Evolutionary conservation across 352 stramenopile genomes (phyloP).

Genomic region (Globisporangium yorkense): DNA sequence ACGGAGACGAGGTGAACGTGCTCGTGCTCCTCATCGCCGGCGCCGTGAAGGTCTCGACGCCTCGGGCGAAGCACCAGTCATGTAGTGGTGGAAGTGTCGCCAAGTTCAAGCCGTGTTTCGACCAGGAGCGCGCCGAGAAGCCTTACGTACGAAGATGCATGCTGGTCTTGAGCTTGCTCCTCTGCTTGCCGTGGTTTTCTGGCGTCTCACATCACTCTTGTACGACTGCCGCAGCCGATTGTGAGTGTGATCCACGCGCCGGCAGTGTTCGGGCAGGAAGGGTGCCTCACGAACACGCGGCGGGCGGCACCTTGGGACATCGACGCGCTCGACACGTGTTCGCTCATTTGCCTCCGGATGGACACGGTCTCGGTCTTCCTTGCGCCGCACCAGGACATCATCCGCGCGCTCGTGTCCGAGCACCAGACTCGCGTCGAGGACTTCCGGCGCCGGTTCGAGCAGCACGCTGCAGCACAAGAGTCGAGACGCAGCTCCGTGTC

Average conservation of each 20-base stretch:
- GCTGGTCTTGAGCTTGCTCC: neutral
- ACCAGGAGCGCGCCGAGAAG: constrained; percentile 7
- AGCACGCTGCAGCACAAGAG: neutral
- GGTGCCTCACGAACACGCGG: constrained; percentile 32
- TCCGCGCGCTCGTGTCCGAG: constrained; percentile 39
- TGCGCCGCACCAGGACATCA: constrained; percentile 34
- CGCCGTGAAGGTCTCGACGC: constrained; percentile 58
- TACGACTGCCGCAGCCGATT: constrained; percentile 20
- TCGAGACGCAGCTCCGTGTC: neutral
- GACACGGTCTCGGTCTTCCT: constrained; percentile 65
- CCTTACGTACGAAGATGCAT: constrained; percentile 4
- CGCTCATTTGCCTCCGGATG: constrained; percentile 45
- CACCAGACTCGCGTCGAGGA: constrained; percentile 34
- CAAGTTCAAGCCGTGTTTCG: constrained; percentile 4
- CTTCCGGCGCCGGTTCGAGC: constrained; percentile 40
- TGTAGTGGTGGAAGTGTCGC: neutral
- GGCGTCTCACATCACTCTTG: neutral
- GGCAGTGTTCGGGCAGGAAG: constrained; percentile 71
- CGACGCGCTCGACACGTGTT: constrained; percentile 49
- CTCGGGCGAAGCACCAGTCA: constrained; percentile 2
- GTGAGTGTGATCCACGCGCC: constrained; percentile 55
- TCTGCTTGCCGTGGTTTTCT: neutral
- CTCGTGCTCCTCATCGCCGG: constrained; percentile 58
- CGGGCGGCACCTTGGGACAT: constrained; percentile 46
- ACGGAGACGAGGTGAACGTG: constrained; percentile 50